Conservation (phyloP, 78 protist genomes). For the Dictyostelium citrinum region DNA sequence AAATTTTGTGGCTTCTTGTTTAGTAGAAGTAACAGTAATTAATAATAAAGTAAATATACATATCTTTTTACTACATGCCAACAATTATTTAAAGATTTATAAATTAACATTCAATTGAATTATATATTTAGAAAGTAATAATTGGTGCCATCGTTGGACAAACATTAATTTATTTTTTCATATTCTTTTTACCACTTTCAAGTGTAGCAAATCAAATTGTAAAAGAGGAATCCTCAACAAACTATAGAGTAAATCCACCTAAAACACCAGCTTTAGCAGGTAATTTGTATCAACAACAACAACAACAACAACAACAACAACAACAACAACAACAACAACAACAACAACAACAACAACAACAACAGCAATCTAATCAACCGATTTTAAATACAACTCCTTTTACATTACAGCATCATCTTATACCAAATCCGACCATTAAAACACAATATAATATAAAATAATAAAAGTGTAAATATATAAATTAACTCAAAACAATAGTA, state of each 20-base stretch:
- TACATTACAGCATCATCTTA: neutral
- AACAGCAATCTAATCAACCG: neutral
- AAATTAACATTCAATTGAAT: too few relatives aligned
- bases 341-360: neutral
- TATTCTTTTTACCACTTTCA: neutral
- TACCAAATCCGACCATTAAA: neutral
- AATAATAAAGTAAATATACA: conserved; percentile 12
- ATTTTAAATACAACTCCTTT: neutral
- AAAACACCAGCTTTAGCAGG: neutral
- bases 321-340: neutral
- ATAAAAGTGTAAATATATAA: too few relatives aligned
- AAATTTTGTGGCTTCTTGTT: neutral
- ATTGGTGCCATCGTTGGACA: neutral
- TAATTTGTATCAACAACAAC: neutral
- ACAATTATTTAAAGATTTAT: too few relatives aligned
- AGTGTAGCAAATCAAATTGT: conserved; percentile 8
- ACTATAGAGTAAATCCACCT: neutral
- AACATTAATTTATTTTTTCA: neutral
- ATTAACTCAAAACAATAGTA: too few relatives aligned
- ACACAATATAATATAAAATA: neutral
- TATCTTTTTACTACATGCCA: too few relatives aligned
- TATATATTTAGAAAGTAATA: neutral
- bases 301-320: neutral
- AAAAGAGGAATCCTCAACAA: neutral
- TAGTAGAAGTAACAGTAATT: neutral